Evolutionary conservation across 106 monocot genomes (phyloP), one percentile per base, ranked within the genome.

Genomic region (Allium cepa): DNA sequence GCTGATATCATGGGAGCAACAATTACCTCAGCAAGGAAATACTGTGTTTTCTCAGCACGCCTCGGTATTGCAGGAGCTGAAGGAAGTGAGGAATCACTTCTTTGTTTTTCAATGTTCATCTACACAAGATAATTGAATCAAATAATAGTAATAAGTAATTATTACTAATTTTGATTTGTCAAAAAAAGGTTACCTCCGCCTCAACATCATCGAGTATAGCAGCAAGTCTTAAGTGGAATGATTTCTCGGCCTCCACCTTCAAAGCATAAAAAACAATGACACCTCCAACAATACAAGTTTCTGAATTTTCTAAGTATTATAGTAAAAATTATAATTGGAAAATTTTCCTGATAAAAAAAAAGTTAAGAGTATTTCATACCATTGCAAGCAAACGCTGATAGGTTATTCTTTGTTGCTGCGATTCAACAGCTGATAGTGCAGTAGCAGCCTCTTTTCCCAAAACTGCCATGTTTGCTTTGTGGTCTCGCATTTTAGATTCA

Each of bases 391-490:
- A 62, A 14, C 97, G 83, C 65, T 97, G 97, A 77, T 87, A 69
- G 50, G 92, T 92, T 51, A 87, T 61, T 64, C 89, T 86, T 69
- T 90, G 97, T 75, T 97, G 97, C 51, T 92, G 97, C 50, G 97
- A 84, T 71, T 92, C 97, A 59, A 97, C 87, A 55, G 92, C 78
- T 76, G 88, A 79, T 66, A 97, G 80, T 70, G 97, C 97, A 52
- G 80, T 72, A 71, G 89, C 88, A 10, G 97, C 97, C 79, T 97
- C 97, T 82, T 97, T 97, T 80, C 97, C 97, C 58, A 97, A 76
- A 47, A 97, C 79, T 36, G 89, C 88, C 97, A 97, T 97, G 72
- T 79, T 97, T 73, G 97, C 78, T 76, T 90, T 97, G 17, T 80
- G 80, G 63, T 97, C 92, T 8, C 73, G 77, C 92, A 97, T 86